Conservation (phyloP, 139 green algal species). For the Picochlorum sp. region DNA sequence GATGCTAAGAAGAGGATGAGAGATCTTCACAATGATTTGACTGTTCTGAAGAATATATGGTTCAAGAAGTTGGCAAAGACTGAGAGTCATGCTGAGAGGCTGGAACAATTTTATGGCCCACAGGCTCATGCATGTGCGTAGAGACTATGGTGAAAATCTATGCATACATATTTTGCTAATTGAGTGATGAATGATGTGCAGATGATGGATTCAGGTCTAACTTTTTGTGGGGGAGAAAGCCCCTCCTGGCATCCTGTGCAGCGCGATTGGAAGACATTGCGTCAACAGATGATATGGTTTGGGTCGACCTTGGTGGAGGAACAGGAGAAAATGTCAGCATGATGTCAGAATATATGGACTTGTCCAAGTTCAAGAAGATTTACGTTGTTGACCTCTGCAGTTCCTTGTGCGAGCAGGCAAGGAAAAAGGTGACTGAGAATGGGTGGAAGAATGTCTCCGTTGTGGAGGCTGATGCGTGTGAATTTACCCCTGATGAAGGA, state of each 20-base stretch:
- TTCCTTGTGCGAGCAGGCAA: conserved; percentile 77
- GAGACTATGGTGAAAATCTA: neutral
- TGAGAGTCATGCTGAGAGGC: conserved; percentile 60
- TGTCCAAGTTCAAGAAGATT: conserved; percentile 83
- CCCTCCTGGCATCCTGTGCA: conserved; percentile 83
- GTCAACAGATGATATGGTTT: conserved; percentile 57
- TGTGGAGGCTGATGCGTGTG: conserved; percentile 86
- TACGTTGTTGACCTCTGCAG: conserved; percentile 95
- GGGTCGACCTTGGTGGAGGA: conserved; percentile 85
- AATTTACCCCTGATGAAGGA: conserved; percentile 59
- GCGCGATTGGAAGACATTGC: conserved; percentile 53
- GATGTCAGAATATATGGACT: conserved; percentile 87
- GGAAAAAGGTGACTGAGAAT: conserved; percentile 64
- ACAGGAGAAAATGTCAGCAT: conserved; percentile 93
- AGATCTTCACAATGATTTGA: conserved; percentile 59
- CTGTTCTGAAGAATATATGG: conserved; percentile 75
- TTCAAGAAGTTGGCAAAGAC: conserved; percentile 48
- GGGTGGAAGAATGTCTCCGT: conserved; percentile 92
- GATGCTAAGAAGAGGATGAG: conserved; percentile 21
- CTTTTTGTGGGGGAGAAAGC: conserved; percentile 88
- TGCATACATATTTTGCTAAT: neutral
- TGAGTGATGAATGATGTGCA: conserved; percentile 31
- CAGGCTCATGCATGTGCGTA: conserved; percentile 65
- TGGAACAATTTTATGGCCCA: conserved; percentile 77
- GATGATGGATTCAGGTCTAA: conserved; percentile 88